Conservation (phyloP, 306 rosid genomes). For the Canavalia gladiata region DNA sequence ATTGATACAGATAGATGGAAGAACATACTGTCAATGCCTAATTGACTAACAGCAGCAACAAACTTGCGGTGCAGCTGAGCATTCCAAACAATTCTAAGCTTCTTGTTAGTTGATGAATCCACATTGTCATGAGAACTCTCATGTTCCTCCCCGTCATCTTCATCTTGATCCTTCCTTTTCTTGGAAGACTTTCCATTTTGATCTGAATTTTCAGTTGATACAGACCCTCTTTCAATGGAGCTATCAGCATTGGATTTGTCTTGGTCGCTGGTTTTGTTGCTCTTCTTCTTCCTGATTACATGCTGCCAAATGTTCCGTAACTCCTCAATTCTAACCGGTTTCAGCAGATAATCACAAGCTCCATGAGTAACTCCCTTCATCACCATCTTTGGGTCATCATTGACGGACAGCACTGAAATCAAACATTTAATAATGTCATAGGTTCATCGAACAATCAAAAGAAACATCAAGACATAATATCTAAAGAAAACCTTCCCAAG, state of each 20-base stretch:
- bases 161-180: constrained; percentile 81
- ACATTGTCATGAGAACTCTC: constrained; percentile 65
- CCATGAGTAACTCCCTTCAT: constrained; percentile 94
- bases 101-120: constrained; percentile 75
- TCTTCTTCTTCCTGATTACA: constrained; percentile 78
- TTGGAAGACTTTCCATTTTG: constrained; percentile 65
- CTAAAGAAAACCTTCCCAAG: background rate
- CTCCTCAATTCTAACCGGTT: constrained; percentile 90
- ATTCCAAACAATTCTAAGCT: constrained; percentile 95
- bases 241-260: constrained; percentile 48
- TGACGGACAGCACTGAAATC: constrained; percentile 82
- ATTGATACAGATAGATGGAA: constrained; percentile 16
- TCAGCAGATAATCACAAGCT: constrained; percentile 92
- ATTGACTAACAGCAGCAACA: constrained; percentile 83
- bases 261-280: constrained; percentile 49
- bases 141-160: constrained; percentile 63
- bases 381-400: constrained; percentile 84
- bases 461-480: background rate
- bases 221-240: constrained; percentile 52
- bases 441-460: constrained; percentile 10
- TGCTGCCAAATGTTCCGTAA: constrained; percentile 97
- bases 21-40: constrained; percentile 91
- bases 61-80: constrained; percentile 88
- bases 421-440: constrained; percentile 34
- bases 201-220: constrained; percentile 57